These are phyloP conservation scores for Pyrenula aspistea DNA, from an alignment of 495 filamentous ascomycete genomes.

Conservation along the genomic window DNA sequence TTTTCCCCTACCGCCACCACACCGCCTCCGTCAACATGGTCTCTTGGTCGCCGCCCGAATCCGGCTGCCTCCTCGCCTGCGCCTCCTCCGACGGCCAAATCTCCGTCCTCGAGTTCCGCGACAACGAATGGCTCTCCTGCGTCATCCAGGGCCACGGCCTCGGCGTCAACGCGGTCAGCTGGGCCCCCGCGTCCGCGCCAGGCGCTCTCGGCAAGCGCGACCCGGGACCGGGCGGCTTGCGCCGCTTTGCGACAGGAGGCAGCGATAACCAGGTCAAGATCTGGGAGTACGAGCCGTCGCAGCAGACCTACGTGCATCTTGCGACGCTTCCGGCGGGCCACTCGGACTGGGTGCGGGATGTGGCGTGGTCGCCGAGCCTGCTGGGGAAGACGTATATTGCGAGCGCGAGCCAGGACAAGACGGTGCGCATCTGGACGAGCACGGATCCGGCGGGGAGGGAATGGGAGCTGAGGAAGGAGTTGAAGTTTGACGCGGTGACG, in stretches of 20 bases:
- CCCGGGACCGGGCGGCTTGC: constrained; percentile 42
- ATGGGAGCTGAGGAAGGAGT: constrained; percentile 64
- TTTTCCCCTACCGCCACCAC: constrained; percentile 84
- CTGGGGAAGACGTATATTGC: constrained; percentile 93
- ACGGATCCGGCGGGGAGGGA: constrained; percentile 33
- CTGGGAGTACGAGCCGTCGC: constrained; percentile 56
- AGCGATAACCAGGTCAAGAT: constrained; percentile 88
- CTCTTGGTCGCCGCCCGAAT: constrained; percentile 92
- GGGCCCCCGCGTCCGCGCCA: constrained; percentile 74
- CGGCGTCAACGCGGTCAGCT: constrained; percentile 89
- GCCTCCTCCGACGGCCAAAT: constrained; percentile 89
- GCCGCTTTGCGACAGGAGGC: constrained; percentile 87
- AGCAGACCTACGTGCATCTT: constrained; percentile 38
- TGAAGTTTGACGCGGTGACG: constrained; percentile 76
- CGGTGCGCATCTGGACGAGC: constrained; percentile 90
- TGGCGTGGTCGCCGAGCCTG: constrained; percentile 90
- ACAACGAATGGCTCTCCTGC: constrained; percentile 74
- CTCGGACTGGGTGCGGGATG: constrained; percentile 95
- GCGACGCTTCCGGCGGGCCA: constrained; percentile 57
- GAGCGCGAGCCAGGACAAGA: constrained; percentile 88
- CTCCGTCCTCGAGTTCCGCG: constrained; percentile 87
- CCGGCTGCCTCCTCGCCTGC: constrained; percentile 86
- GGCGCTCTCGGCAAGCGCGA: constrained; percentile 67
- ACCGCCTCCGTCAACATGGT: constrained; percentile 94
- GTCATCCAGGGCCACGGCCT: constrained; percentile 86